phyloP scores from a whole-genome alignment of 139 green algal genomes.

The Ettlia oleoabundans region DNA sequence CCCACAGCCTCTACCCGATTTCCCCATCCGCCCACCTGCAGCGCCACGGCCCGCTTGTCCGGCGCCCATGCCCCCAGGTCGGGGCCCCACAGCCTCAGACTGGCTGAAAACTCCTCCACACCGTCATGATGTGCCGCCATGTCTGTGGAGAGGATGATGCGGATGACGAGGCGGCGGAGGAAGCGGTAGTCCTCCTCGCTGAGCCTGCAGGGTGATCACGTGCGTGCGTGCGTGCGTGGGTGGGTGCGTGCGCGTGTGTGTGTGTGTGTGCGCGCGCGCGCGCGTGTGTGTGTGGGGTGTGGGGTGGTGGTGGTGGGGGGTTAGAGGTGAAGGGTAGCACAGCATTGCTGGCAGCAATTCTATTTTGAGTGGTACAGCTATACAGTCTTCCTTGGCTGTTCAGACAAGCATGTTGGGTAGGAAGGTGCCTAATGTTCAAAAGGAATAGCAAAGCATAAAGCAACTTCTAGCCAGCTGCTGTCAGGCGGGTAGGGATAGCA shows the following conservation, averaged over 20 bases:
- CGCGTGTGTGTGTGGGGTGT: too few species aligned
- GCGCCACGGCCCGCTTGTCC: conserved; percentile 42
- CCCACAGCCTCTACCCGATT: not conserved
- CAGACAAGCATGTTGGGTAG: too few species aligned
- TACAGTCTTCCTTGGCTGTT: too few species aligned
- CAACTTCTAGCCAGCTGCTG: too few species aligned
- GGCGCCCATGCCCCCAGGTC: conserved; percentile 48
- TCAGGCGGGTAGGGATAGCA: too few species aligned
- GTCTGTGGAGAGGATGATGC: conserved; percentile 73
- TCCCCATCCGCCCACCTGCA: conserved; percentile 30
- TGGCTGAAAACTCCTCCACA: conserved; percentile 44
- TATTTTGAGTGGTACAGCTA: too few species aligned
- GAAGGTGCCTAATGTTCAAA: too few species aligned
- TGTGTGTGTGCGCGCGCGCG: not conserved
- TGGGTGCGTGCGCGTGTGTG: not conserved
- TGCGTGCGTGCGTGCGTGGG: not conserved
- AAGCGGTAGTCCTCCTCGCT: conserved; percentile 39
- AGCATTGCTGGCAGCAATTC: too few species aligned
- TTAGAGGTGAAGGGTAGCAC: too few species aligned
- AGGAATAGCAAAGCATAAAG: too few species aligned
- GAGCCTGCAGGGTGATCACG: conserved; percentile 12
- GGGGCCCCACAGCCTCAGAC: conserved; percentile 31
- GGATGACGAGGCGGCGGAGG: conserved; percentile 56
- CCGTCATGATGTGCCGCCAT: conserved; percentile 52
- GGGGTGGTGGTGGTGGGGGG: too few species aligned